These are phyloP conservation scores for Kregervanrija delftensis DNA, from an alignment of 805 yeast species.

Conservation along the genomic window DNA sequence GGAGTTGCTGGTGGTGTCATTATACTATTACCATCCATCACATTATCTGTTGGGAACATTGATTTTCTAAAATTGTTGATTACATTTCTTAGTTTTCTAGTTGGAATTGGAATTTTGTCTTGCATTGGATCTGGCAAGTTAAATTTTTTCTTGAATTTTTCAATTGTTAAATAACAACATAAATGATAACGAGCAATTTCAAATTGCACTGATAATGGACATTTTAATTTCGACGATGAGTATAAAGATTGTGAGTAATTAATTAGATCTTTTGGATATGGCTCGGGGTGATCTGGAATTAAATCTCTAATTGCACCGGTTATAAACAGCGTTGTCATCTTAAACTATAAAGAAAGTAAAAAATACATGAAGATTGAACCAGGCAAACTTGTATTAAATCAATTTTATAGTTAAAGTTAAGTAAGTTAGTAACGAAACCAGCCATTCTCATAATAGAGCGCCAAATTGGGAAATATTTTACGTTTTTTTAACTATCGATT, in stretches of 20 bases:
- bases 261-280: constrained; percentile 35
- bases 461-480: constrained; percentile 1
- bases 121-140: constrained; percentile 42
- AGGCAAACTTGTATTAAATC: too few relatives aligned
- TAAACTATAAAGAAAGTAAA: too few relatives aligned
- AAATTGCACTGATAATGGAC: constrained; percentile 39
- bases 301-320: constrained; percentile 40
- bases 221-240: constrained; percentile 44
- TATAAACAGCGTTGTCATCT: constrained; percentile 27
- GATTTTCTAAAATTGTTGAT: constrained; percentile 35
- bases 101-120: constrained; percentile 54
- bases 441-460: neutral
- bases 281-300: constrained; percentile 39
- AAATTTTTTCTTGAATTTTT: constrained; percentile 36
- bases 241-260: constrained; percentile 40
- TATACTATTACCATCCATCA: too few relatives aligned
- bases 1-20: constrained; percentile 6
- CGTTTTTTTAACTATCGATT: neutral
- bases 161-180: constrained; percentile 57
- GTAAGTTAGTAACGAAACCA: too few relatives aligned
- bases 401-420: too few relatives aligned
- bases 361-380: neutral
- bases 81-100: constrained; percentile 32
- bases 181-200: constrained; percentile 64
- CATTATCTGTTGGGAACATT: too few relatives aligned